Conservation (phyloP, 371 early-diverging fungal genomes). For the Rhizopus stolonifer region DNA sequence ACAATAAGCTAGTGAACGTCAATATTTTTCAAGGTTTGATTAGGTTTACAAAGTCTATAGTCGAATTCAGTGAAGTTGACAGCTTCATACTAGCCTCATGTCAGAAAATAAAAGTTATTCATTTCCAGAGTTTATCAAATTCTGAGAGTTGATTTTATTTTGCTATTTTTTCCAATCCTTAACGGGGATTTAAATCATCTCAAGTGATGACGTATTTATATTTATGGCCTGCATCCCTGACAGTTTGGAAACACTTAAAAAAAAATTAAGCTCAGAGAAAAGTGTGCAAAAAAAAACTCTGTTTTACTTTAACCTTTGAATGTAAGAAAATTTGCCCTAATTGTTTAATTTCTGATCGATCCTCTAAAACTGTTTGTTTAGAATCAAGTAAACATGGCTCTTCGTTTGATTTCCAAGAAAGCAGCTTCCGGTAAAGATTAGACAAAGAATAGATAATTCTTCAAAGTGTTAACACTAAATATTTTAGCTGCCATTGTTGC, state of each 20-base stretch:
- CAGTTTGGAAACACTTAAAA: neutral
- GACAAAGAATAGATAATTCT: neutral
- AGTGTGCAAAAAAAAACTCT: neutral
- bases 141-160: too few species aligned
- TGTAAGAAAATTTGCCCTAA: neutral
- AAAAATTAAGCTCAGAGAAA: conserved; percentile 1
- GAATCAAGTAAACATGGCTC: conserved; percentile 22
- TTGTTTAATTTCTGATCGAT: neutral
- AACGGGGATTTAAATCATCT: too few species aligned
- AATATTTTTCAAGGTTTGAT: too few species aligned
- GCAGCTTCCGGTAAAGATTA: conserved; percentile 24
- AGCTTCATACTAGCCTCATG: too few species aligned
- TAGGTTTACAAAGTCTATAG: too few species aligned
- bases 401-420: conserved; percentile 33
- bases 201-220: too few species aligned
- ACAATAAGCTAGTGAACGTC: too few species aligned
- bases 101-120: too few species aligned
- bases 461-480: neutral
- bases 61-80: too few species aligned
- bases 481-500: conserved; percentile 26
- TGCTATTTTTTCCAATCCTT: too few species aligned
- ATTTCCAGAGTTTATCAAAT: too few species aligned
- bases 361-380: neutral
- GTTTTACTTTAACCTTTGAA: neutral
- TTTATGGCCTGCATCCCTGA: too few species aligned